These are phyloP conservation scores for Oryza coarctata DNA, from an alignment of 176 grass and related monocot species.

Conservation along the genomic window DNA sequence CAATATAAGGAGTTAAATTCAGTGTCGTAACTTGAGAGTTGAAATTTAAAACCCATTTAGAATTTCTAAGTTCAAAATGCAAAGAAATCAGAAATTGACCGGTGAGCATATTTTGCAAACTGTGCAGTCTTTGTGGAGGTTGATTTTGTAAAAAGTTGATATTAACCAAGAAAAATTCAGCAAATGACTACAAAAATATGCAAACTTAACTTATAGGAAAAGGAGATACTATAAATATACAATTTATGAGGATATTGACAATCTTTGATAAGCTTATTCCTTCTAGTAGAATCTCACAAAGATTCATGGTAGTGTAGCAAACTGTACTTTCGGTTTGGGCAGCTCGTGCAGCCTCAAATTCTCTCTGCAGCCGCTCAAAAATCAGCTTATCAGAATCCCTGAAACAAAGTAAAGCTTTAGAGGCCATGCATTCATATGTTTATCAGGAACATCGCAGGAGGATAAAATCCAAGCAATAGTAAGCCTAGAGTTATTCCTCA, in stretches of 20 bases:
- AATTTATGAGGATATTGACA: not conserved
- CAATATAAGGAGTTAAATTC: not conserved
- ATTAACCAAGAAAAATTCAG: not conserved
- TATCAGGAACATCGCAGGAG: not conserved
- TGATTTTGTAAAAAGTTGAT: slow-evolving; percentile 28
- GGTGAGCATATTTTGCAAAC: not conserved
- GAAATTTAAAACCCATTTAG: not conserved
- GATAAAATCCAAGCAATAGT: not conserved
- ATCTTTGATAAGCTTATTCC: slow-evolving; percentile 5
- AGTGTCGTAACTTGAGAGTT: not conserved
- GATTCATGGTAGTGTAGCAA: not conserved
- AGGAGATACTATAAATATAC: slow-evolving; percentile 8
- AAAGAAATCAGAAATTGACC: not conserved
- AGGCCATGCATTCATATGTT: not conserved
- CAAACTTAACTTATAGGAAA: not conserved
- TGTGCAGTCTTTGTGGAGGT: not conserved
- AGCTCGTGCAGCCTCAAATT: slow-evolving; percentile 75
- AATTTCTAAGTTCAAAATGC: not conserved
- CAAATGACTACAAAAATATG: not conserved
- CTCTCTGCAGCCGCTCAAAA: slow-evolving; percentile 89
- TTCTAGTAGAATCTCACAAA: slow-evolving; percentile 20
- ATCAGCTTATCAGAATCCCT: slow-evolving; percentile 96
- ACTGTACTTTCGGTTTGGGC: slow-evolving; percentile 74
- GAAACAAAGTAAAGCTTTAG: slow-evolving; percentile 25
- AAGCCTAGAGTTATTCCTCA: not conserved